Evolutionary conservation across 2,329 filamentous ascomycete genomes (phyloP), one percentile per base, ranked within the genome.

Genomic region (Cordyceps tenuipes): DNA sequence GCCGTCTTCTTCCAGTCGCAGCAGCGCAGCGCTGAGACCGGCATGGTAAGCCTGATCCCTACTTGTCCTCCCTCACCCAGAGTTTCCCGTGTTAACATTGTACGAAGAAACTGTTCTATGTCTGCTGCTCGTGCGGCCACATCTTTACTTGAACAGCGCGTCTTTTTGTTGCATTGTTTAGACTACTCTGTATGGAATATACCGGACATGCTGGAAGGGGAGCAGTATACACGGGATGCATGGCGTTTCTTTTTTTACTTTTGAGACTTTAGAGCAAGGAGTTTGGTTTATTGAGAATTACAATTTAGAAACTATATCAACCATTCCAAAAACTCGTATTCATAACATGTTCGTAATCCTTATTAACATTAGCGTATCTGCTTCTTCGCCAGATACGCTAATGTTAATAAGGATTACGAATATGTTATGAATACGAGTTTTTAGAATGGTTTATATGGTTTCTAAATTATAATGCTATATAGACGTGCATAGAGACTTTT

Each of bases 1-100:
- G 91, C 92, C 50, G 95, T 99, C 62, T 99, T 96, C 78, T 99
- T 99, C 80, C 94, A 99, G 78, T 97, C 92, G 63, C 94, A 99
- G 73, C 92, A 97, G 79, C 89, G 94, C 75, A 96, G 89, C 67
- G 90, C 91, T 53, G 92, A 97, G 75, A 99, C 94, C 49, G 94
- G 94, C 78, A 99, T 99, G 94, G 94, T 97, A 76, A 81, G 89
- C 69, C 21, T 60, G 17, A 10, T 29, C 60, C 12, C 47, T 36
- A 23, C 47, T 29, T 26, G 12, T 39, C 7, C 7, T 31, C 46
- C 48, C n/a, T 21, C n/a, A 62, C 17, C 60, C 53, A 54, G 26
- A 7, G 34, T 52, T 19, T 6, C 29, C 3, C 43, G 36, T 61
- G 39, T 57, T 61, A 21, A 61, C 59, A 55, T 53, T 55, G 26